Percentiles rank a stretch among this genome's conserved stretches.
Conservation (phyloP, 108 stramenopile species). For the Fistulifera solaris region DNA sequence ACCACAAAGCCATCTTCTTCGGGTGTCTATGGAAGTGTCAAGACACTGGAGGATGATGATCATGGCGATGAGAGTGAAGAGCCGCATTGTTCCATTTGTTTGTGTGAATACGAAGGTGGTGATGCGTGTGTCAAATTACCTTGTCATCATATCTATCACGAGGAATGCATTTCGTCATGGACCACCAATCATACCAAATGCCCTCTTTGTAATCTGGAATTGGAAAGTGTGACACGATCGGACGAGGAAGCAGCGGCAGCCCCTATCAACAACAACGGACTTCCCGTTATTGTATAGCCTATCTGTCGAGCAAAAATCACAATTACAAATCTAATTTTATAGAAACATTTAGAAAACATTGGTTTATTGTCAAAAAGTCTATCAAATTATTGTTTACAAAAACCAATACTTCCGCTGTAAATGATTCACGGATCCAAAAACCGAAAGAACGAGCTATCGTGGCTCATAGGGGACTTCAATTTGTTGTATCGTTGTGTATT, state of each 20-base stretch:
- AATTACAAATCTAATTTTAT: background rate
- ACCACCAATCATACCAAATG: constrained; percentile 63
- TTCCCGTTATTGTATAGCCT: background rate
- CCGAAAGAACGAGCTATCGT: no score
- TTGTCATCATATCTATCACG: constrained; percentile 74
- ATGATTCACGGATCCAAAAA: no score
- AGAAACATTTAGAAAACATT: no score
- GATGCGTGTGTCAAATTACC: constrained; percentile 56
- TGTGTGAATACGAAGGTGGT: constrained; percentile 78
- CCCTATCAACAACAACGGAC: background rate
- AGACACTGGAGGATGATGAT: constrained; percentile 12
- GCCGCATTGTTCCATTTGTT: constrained; percentile 78
- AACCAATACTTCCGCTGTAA: no score
- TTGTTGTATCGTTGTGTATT: constrained; percentile 39
- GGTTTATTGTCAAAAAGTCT: no score
- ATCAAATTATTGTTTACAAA: no score
- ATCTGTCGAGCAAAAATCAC: background rate
- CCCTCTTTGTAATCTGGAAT: constrained; percentile 81
- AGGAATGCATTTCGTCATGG: constrained; percentile 73
- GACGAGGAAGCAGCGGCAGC: background rate
- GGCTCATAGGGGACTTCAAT: no score
- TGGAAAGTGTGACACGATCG: constrained; percentile 19
- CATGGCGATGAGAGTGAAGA: constrained; percentile 25
- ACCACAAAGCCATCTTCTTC: no score
- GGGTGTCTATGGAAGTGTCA: constrained; percentile 24